A percentile compares a stretch with the other conserved stretches of the same genome.
Conservation (phyloP, 169 alveolate genomes). For the Plasmodium gaboni region DNA sequence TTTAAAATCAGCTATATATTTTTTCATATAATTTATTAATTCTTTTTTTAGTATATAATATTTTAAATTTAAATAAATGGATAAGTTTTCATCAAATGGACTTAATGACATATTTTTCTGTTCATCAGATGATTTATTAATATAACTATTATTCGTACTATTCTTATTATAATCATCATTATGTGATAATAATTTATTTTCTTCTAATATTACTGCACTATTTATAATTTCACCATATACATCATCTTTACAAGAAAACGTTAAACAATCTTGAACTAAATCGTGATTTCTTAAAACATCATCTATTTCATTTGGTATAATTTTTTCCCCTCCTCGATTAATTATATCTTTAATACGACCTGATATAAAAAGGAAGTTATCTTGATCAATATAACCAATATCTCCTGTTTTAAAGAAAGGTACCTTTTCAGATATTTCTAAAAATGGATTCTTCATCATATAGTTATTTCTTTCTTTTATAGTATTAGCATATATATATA, state of each 20-base stretch:
- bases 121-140: background rate
- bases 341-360: conserved; percentile 71
- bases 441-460: conserved; percentile 36
- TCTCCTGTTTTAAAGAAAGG: conserved; percentile 75
- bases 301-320: conserved; percentile 64
- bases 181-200: background rate
- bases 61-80: conserved; percentile 17
- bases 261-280: conserved; percentile 34
- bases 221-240: conserved; percentile 63
- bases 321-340: conserved; percentile 74
- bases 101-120: background rate
- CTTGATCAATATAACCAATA: conserved; percentile 65
- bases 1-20: conserved; percentile 43
- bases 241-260: conserved; percentile 33
- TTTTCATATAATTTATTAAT: conserved; percentile 24
- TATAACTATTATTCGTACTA: background rate
- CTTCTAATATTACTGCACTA: conserved; percentile 48
- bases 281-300: conserved; percentile 33
- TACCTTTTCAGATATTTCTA: conserved; percentile 16
- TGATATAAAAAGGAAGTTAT: conserved; percentile 51
- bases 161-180: background rate
- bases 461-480: conserved; percentile 20
- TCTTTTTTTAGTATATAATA: conserved; percentile 6
- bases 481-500: conserved; percentile 53
- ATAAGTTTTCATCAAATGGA: conserved; percentile 12